These are phyloP conservation scores for Suillus brevipes DNA, from an alignment of 768 basidiomycete genomes.

Conservation along the genomic window DNA sequence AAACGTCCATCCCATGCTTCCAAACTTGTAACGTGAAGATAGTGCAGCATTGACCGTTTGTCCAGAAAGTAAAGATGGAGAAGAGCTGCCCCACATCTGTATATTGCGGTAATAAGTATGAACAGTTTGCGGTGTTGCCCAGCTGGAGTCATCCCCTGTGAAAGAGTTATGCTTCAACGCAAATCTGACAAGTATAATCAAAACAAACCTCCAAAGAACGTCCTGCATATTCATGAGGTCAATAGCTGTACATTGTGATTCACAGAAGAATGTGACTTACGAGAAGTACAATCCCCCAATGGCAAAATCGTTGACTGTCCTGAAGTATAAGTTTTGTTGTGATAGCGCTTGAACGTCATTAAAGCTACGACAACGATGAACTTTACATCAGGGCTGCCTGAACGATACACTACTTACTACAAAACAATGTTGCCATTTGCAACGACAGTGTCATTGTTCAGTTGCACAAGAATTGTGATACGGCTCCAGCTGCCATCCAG, in stretches of 20 bases:
- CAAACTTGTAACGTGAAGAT: neutral
- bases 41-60: constrained; percentile 19
- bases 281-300: constrained; percentile 80
- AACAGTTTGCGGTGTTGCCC: constrained; percentile 68
- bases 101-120: constrained; percentile 81
- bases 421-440: constrained; percentile 76
- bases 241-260: constrained; percentile 4
- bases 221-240: constrained; percentile 39
- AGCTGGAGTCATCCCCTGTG: constrained; percentile 61
- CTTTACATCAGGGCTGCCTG: neutral
- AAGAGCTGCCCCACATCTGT: constrained; percentile 56
- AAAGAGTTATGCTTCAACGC: constrained; percentile 14
- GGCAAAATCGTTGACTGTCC: constrained; percentile 49
- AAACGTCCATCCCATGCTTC: constrained; percentile 1
- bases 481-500: constrained; percentile 56
- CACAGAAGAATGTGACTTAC: constrained; percentile 38
- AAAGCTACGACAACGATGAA: constrained; percentile 42
- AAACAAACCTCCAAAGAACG: constrained; percentile 74
- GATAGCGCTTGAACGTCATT: constrained; percentile 65
- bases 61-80: constrained; percentile 44
- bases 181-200: neutral
- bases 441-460: constrained; percentile 65
- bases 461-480: constrained; percentile 71
- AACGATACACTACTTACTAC: constrained; percentile 48
- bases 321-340: constrained; percentile 64